Evolutionary conservation across 805 yeast genomes (phyloP).

Genomic region (Cyberlindnera galapagoensis): DNA sequence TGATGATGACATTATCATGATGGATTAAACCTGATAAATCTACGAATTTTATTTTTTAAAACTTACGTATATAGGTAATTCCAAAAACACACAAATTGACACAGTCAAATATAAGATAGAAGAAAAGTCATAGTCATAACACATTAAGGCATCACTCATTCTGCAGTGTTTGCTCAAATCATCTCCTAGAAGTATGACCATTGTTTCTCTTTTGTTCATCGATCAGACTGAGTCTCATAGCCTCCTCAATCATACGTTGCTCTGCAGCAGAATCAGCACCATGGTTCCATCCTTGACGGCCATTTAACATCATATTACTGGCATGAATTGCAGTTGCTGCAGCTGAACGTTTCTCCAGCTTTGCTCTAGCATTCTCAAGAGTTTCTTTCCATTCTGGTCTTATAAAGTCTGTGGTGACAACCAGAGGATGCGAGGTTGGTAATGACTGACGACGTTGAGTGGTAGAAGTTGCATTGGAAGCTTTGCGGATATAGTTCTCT

Average conservation of each 20-base stretch:
- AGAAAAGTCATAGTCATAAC: no score
- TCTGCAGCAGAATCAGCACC: no score
- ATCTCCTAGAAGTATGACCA: no score
- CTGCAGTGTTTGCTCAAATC: no score
- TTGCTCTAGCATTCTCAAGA: conserved; percentile 63
- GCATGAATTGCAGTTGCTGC: conserved; percentile 94
- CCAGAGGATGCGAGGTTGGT: conserved; percentile 62
- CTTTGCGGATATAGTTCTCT: conserved; percentile 13
- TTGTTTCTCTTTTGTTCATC: conserved; percentile 57
- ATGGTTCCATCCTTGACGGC: no score
- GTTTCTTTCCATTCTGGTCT: conserved; percentile 91
- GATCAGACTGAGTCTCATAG: conserved; percentile 63
- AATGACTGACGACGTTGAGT: conserved; percentile 43
- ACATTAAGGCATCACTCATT: no score
- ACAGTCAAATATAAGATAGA: no score
- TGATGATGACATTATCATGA: conserved; percentile 14
- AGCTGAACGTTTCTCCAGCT: conserved; percentile 80
- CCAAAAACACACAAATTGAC: no score
- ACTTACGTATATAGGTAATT: no score
- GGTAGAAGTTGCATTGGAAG: background rate
- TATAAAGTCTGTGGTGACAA: conserved; percentile 72
- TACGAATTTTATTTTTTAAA: no score
- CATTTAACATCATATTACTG: conserved; percentile 57
- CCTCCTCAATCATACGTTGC: conserved; percentile 68
- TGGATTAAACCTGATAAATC: no score